phyloP scores from a whole-genome alignment of 2,329 filamentous ascomycete genomes.

The Talaromyces rugulosus region DNA sequence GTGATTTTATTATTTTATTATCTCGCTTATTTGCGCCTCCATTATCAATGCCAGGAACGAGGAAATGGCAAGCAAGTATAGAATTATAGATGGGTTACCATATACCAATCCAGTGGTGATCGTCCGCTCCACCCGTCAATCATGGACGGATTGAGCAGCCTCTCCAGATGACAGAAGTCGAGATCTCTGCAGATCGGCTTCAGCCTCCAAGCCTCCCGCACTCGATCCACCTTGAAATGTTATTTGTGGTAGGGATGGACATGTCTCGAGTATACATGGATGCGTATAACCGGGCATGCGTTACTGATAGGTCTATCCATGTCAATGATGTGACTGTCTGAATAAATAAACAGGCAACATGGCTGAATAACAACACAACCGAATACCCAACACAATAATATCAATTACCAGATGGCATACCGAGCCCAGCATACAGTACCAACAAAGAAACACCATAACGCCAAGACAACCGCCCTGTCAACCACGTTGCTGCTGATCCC shows the following conservation, averaged over 20 bases:
- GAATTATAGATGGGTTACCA: background rate
- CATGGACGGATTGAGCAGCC: background rate
- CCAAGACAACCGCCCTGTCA: conserved; percentile 11
- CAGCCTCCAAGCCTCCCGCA: background rate
- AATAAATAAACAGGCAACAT: background rate
- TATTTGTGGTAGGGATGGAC: too few relatives aligned
- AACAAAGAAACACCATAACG: too few relatives aligned
- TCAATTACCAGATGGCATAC: too few relatives aligned
- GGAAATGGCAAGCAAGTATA: too few relatives aligned
- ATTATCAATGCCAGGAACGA: too few relatives aligned
- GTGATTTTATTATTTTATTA: too few relatives aligned
- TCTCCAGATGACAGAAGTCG: background rate
- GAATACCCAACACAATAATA: too few relatives aligned
- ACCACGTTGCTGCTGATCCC: conserved; percentile 14
- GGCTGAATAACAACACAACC: too few relatives aligned
- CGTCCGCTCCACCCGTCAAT: background rate
- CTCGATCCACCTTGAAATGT: background rate
- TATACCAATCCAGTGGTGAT: background rate
- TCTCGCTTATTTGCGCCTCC: too few relatives aligned
- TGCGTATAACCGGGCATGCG: background rate
- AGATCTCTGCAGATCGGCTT: background rate
- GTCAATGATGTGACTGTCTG: background rate
- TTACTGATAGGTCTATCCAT: background rate
- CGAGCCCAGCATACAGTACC: too few relatives aligned
- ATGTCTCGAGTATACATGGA: too few relatives aligned